These are phyloP conservation scores for Trichosanthes truncata DNA, from an alignment of 306 rosid genomes.

Conservation along the genomic window DNA sequence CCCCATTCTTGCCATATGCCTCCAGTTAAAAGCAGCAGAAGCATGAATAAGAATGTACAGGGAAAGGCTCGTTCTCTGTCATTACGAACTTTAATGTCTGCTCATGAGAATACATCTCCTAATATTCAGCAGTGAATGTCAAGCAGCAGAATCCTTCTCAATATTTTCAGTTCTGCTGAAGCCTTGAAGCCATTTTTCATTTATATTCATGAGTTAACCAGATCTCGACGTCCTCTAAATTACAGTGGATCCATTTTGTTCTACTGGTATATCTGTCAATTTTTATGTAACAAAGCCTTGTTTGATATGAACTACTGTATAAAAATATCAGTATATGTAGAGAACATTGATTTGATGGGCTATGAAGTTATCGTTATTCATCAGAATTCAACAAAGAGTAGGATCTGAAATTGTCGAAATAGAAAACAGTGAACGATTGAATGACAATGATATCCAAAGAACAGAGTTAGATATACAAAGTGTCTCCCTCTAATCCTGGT, in stretches of 20 bases:
- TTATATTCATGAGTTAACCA: neutral
- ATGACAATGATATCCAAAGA: neutral
- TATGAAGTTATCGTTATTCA: neutral
- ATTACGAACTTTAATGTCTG: constrained; percentile 29
- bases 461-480: neutral
- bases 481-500: neutral
- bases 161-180: neutral
- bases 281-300: constrained; percentile 1
- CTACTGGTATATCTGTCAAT: constrained; percentile 4
- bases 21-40: constrained; percentile 30
- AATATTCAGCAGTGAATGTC: constrained; percentile 42
- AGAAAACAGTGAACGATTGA: neutral
- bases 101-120: constrained; percentile 72
- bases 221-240: constrained; percentile 4
- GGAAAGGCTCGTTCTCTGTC: constrained; percentile 39
- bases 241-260: constrained; percentile 2
- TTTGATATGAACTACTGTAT: constrained; percentile 3
- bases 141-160: neutral
- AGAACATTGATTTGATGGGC: neutral
- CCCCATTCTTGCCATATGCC: constrained; percentile 30
- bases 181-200: neutral
- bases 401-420: neutral
- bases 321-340: neutral
- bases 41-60: constrained; percentile 30
- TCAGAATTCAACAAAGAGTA: neutral